Evolutionary conservation across 2,329 filamentous ascomycete genomes (phyloP).

Genomic region (Dryadomyces quercivorus): DNA sequence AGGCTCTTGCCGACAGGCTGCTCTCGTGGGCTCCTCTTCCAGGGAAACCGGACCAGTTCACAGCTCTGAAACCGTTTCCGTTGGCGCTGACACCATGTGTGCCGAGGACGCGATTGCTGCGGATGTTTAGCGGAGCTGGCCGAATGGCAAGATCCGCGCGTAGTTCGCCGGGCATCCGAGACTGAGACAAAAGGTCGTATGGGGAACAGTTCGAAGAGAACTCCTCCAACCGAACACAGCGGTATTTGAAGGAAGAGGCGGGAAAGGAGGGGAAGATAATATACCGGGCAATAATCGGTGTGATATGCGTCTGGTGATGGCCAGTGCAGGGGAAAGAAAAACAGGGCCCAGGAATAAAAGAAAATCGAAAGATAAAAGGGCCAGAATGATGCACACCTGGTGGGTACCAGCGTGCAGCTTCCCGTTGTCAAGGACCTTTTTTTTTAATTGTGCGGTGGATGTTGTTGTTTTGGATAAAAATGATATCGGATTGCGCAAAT

Average conservation of each 20-base stretch:
- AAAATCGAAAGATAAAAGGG: neutral
- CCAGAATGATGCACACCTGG: neutral
- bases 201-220: neutral
- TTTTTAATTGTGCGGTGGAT: neutral
- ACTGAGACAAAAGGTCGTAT: neutral
- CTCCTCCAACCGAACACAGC: neutral
- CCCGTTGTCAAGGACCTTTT: neutral
- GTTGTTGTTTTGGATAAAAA: neutral
- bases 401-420: neutral
- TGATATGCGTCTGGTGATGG: neutral
- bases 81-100: neutral
- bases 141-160: conserved; percentile 15
- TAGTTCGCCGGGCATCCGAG: conserved; percentile 12
- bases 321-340: neutral
- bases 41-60: too few species aligned
- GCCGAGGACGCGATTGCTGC: neutral
- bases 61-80: neutral
- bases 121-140: conserved; percentile 11
- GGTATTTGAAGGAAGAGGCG: neutral
- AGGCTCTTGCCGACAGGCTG: neutral
- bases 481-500: conserved; percentile 6
- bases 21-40: neutral
- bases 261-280: neutral
- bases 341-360: neutral
- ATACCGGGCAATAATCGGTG: neutral